These are phyloP conservation scores for Amauroascus verrucosus DNA, from an alignment of 2,329 filamentous ascomycete genomes.

Conservation along the genomic window DNA sequence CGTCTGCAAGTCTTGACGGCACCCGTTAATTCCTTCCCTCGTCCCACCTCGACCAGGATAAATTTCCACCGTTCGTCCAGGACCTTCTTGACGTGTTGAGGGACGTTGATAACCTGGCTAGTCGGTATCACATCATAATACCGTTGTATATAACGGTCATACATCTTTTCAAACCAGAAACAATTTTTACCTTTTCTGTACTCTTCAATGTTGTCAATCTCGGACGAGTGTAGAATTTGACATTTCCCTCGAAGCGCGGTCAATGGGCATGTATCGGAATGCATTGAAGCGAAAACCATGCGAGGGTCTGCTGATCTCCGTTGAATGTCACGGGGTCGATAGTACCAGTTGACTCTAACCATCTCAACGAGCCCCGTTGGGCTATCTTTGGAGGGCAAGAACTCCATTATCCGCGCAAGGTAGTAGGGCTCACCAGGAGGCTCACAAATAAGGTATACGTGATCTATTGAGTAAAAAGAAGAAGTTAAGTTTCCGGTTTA, in stretches of 20 bases:
- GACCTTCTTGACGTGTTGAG: constrained; percentile 86
- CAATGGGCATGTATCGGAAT: constrained; percentile 89
- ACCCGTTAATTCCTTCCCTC: constrained; percentile 89
- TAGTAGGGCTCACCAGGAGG: constrained; percentile 98
- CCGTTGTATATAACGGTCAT: constrained; percentile 95
- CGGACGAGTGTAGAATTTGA: constrained; percentile 74
- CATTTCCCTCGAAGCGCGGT: constrained; percentile 90
- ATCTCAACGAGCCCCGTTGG: constrained; percentile 65
- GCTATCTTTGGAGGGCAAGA: constrained; percentile 72
- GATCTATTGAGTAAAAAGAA: constrained; percentile 41
- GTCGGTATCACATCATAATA: constrained; percentile 96
- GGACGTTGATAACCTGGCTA: constrained; percentile 86
- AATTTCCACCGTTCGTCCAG: constrained; percentile 95
- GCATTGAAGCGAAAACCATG: constrained; percentile 92
- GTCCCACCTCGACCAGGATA: constrained; percentile 85
- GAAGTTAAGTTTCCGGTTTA: constrained; percentile 15
- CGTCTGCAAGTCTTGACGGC: constrained; percentile 94
- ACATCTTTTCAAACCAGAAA: constrained; percentile 97
- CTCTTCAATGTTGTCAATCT: constrained; percentile 70
- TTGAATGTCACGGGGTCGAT: constrained; percentile 89
- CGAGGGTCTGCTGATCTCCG: constrained; percentile 85
- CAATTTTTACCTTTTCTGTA: constrained; percentile 76
- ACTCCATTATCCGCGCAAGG: constrained; percentile 95
- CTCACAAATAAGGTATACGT: constrained; percentile 95
- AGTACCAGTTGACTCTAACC: constrained; percentile 95